Evolutionary conservation across 2,329 filamentous ascomycete species (phyloP).

Genomic region (Dactylellina cionopaga): DNA sequence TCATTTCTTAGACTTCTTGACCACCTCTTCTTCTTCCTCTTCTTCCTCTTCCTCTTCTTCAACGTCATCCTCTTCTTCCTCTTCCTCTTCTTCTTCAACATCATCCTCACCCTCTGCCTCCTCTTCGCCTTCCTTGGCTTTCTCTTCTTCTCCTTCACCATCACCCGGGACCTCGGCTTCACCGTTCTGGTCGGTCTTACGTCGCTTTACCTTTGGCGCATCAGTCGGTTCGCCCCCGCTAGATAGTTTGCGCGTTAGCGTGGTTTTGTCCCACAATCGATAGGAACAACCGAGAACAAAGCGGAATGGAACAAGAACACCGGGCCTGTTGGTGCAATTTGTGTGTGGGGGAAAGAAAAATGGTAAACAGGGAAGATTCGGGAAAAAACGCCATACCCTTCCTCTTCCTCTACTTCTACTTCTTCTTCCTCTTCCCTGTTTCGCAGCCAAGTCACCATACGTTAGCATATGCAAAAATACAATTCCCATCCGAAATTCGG

Average conservation of each 20-base stretch:
- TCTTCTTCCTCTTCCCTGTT: conserved; percentile 46
- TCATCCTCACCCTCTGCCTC: conserved; percentile 22
- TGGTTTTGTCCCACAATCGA: conserved; percentile 31
- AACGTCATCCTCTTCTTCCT: conserved; percentile 19
- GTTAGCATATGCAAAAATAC: conserved; percentile 15
- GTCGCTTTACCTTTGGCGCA: conserved; percentile 50
- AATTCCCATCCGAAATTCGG: not conserved
- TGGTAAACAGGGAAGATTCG: conserved; percentile 1
- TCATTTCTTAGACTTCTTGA: conserved; percentile 38
- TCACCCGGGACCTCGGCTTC: conserved; percentile 3
- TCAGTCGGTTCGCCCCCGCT: conserved; percentile 31
- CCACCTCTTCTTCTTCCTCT: conserved; percentile 8
- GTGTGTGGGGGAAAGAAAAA: conserved; percentile 4
- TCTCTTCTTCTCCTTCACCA: not conserved
- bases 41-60: conserved; percentile 22
- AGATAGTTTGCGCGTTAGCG: conserved; percentile 37
- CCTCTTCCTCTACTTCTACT: conserved; percentile 36
- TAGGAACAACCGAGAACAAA: conserved; percentile 19
- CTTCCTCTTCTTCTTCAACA: conserved; percentile 13
- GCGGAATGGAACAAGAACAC: conserved; percentile 13
- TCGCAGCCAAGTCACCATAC: conserved; percentile 16
- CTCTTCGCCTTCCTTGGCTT: conserved; percentile 13
- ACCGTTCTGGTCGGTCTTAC: conserved; percentile 42
- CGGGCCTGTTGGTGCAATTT: conserved; percentile 16
- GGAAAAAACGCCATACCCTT: conserved; percentile 32